These are phyloP conservation scores for Ustilago hordei DNA, from an alignment of 1,284 basidiomycete genomes.

Conservation along the genomic window DNA sequence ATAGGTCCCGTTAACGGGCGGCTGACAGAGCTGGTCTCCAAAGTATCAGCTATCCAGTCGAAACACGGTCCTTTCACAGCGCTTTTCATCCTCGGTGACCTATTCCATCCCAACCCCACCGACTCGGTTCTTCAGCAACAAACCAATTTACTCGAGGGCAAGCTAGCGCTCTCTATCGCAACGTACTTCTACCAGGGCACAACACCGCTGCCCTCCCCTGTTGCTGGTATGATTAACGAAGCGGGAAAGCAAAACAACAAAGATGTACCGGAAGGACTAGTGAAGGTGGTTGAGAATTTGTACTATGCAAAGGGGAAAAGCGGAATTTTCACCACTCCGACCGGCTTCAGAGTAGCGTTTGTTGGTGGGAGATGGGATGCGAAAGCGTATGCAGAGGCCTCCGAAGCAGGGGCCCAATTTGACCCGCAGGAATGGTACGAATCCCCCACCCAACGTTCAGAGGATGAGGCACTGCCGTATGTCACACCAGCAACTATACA, in stretches of 20 bases:
- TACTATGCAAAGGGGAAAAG: constrained; percentile 52
- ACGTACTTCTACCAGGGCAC: constrained; percentile 94
- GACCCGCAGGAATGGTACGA: constrained; percentile 29
- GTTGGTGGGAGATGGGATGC: constrained; percentile 49
- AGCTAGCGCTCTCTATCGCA: constrained; percentile 81
- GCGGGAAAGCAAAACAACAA: constrained; percentile 1
- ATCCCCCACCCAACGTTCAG: neutral
- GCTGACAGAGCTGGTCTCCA: constrained; percentile 80
- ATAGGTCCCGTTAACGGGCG: constrained; percentile 86
- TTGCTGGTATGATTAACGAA: constrained; percentile 14
- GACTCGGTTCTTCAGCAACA: constrained; percentile 73
- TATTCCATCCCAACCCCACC: constrained; percentile 75
- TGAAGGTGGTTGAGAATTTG: constrained; percentile 46
- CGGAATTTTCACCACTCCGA: constrained; percentile 31
- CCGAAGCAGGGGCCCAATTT: constrained; percentile 7
- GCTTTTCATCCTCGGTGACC: constrained; percentile 87
- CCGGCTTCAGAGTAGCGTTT: constrained; percentile 54
- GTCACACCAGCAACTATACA: constrained; percentile 37
- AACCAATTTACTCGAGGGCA: constrained; percentile 76
- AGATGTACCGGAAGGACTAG: constrained; percentile 11
- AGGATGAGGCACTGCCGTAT: constrained; percentile 22
- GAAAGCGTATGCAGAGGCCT: constrained; percentile 13
- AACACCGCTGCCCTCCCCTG: neutral
- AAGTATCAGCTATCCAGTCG: constrained; percentile 85
- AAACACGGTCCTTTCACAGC: constrained; percentile 96